These are phyloP conservation scores for Didymella segeticola DNA, from an alignment of 2,329 filamentous ascomycete species.

Conservation along the genomic window DNA sequence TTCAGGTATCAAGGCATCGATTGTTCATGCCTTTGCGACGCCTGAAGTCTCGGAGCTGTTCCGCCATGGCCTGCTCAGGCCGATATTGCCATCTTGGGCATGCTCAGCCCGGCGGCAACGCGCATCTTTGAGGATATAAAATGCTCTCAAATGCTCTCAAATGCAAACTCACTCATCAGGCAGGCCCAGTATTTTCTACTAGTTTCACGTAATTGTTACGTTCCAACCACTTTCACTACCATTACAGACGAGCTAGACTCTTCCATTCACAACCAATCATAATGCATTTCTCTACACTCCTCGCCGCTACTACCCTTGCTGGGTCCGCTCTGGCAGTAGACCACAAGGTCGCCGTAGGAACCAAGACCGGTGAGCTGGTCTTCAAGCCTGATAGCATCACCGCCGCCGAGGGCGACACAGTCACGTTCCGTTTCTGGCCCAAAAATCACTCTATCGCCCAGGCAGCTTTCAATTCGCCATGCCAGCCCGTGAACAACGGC, in stretches of 20 bases:
- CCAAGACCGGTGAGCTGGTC: slow-evolving; percentile 31
- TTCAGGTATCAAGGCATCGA: slow-evolving; percentile 26
- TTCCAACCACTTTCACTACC: slow-evolving; percentile 18
- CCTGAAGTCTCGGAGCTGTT: slow-evolving; percentile 44
- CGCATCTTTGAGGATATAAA: slow-evolving; percentile 44
- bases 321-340: slow-evolving; percentile 42
- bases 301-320: slow-evolving; percentile 41
- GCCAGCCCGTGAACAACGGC: slow-evolving; percentile 40
- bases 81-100: slow-evolving; percentile 30
- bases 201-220: slow-evolving; percentile 33
- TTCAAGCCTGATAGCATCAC: slow-evolving; percentile 46
- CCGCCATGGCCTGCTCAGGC: slow-evolving; percentile 38
- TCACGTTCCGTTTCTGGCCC: slow-evolving; percentile 50
- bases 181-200: slow-evolving; percentile 45
- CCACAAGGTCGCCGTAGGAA: slow-evolving; percentile 43
- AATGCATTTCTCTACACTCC: slow-evolving; percentile 49
- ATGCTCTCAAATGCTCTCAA: slow-evolving; percentile 44
- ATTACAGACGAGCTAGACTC: slow-evolving; percentile 45
- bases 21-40: slow-evolving; percentile 43
- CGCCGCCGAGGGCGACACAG: slow-evolving; percentile 46
- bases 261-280: slow-evolving; percentile 37
- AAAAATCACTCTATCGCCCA: slow-evolving; percentile 51
- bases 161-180: slow-evolving; percentile 39
- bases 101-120: slow-evolving; percentile 27
- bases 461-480: slow-evolving; percentile 43